phyloP scores from a whole-genome alignment of 2,329 filamentous ascomycete genomes.

The Cylindrodendrum hubeiense region DNA sequence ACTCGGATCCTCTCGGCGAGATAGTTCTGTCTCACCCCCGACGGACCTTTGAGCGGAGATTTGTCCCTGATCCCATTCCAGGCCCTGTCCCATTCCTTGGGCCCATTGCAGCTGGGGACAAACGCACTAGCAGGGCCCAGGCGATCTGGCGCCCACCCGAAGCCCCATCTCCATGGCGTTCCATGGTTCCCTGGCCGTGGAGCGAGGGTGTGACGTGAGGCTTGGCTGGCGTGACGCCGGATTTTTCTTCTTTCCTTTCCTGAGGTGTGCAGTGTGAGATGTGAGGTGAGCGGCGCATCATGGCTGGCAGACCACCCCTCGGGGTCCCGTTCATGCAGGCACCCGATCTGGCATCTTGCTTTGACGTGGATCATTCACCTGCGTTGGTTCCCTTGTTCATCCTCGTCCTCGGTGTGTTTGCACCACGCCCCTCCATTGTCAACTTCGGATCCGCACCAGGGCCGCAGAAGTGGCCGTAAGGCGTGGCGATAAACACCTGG shows the following conservation, averaged over 20 bases:
- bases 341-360: constrained; percentile 28
- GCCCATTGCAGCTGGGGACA: constrained; percentile 39
- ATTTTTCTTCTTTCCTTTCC: not conserved
- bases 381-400: not conserved
- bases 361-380: constrained; percentile 1
- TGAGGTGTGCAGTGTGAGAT: not conserved
- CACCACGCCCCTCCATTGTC: constrained; percentile 24
- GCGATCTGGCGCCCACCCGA: constrained; percentile 27
- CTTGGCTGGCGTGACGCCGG: not conserved
- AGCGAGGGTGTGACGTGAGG: constrained; percentile 15
- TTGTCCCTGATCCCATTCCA: constrained; percentile 42
- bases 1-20: constrained; percentile 40
- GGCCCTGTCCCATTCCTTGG: constrained; percentile 40
- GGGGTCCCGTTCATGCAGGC: constrained; percentile 42
- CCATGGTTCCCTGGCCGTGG: constrained; percentile 8
- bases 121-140: constrained; percentile 30
- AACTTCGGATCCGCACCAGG: constrained; percentile 30
- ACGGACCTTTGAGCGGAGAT: constrained; percentile 42
- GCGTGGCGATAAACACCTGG: constrained; percentile 22
- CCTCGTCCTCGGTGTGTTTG: not conserved
- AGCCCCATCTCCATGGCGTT: constrained; percentile 11
- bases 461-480: constrained; percentile 21
- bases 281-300: constrained; percentile 7
- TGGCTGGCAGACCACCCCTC: constrained; percentile 28
- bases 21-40: constrained; percentile 46